Percentiles rank a stretch among this genome's conserved stretches.
Evolutionary conservation across 2,329 filamentous ascomycete genomes (phyloP).

Genomic region (Colletotrichum chlorophyti): DNA sequence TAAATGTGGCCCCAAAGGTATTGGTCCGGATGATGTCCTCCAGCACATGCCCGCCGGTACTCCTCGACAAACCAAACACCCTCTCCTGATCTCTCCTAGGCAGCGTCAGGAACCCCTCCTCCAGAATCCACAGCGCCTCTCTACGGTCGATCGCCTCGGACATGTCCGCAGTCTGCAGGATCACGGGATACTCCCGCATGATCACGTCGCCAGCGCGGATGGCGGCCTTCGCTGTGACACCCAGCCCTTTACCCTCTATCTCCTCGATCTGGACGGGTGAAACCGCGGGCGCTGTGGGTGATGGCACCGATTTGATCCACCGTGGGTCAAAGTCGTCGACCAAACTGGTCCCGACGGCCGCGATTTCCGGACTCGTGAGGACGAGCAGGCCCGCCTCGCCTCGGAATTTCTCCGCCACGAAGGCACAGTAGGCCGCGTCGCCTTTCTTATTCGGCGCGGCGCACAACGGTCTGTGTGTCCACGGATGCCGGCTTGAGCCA

Average conservation of each 20-base stretch:
- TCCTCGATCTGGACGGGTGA: conserved; percentile 35
- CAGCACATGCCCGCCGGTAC: conserved; percentile 37
- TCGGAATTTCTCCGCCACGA: conserved; percentile 23
- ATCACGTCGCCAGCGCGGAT: conserved; percentile 40
- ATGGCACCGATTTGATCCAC: background rate
- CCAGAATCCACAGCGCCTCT: conserved; percentile 35
- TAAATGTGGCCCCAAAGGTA: conserved; percentile 37
- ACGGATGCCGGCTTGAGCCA: background rate
- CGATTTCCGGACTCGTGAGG: conserved; percentile 19
- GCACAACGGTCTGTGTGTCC: conserved; percentile 27
- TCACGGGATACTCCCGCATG: conserved; percentile 37
- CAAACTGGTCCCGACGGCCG: conserved; percentile 8
- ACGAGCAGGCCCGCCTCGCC: conserved; percentile 18
- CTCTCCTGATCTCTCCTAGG: conserved; percentile 30
- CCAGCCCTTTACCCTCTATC: conserved; percentile 38
- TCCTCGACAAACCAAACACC: conserved; percentile 37
- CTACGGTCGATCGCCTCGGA: conserved; percentile 30
- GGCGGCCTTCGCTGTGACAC: conserved; percentile 38
- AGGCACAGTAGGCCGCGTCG: conserved; percentile 19
- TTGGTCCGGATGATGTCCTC: conserved; percentile 44
- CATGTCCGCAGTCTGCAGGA: conserved; percentile 35
- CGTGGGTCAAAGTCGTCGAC: conserved; percentile 11
- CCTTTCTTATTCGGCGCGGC: background rate
- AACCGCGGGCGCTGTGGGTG: background rate
- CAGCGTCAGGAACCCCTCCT: conserved; percentile 37